Conservation (phyloP, 129 eudicot species). For the Saussurea involucrata region DNA sequence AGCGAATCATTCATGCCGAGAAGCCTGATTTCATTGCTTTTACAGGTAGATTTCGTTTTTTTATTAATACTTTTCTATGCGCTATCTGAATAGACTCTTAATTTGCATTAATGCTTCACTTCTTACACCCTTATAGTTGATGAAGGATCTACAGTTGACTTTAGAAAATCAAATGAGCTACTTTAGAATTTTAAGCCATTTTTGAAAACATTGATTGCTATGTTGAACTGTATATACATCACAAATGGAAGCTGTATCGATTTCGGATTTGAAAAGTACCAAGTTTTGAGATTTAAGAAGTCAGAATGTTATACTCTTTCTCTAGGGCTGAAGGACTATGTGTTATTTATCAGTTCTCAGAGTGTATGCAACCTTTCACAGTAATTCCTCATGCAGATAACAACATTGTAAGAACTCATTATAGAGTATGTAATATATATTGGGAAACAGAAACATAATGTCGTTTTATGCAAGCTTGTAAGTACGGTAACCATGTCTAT, state of each 20-base stretch:
- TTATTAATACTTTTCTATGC: not conserved
- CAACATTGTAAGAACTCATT: not conserved
- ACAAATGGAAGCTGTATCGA: not conserved
- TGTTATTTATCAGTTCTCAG: too few species aligned
- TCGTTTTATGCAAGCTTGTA: not conserved
- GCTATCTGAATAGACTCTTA: not conserved
- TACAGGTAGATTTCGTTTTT: constrained; percentile 58
- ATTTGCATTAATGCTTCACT: not conserved
- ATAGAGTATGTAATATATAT: not conserved
- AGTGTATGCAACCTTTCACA: not conserved
- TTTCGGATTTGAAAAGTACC: not conserved
- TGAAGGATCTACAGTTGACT: not conserved
- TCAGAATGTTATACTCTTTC: not conserved
- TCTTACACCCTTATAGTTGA: not conserved
- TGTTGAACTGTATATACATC: not conserved
- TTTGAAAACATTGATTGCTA: not conserved
- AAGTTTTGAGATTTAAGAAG: not conserved
- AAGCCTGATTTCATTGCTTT: constrained; percentile 90
- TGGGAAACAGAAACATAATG: too few species aligned
- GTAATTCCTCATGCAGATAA: not conserved
- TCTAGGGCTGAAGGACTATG: not conserved
- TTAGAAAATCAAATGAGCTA: not conserved
- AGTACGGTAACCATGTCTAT: not conserved
- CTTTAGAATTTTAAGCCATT: not conserved
- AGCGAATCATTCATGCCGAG: constrained; percentile 67